Evolutionary conservation across 139 green algal genomes (phyloP), one percentile per base, ranked within the genome.

Genomic region (Chlorella vulgaris): DNA sequence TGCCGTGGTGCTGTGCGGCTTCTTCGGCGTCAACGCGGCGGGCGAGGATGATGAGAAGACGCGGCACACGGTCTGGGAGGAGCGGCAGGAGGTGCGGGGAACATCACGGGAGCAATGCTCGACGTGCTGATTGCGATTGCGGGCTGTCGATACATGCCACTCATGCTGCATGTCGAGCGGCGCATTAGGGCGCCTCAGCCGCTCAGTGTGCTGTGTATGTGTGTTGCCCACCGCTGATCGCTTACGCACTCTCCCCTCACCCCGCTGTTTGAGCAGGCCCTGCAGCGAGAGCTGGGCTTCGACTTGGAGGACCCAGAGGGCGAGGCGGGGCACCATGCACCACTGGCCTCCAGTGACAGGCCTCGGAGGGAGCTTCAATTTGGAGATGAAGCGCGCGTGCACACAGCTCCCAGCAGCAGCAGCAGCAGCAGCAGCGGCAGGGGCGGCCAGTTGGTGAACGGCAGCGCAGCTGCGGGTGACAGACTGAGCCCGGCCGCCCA

Each of bases 1-100:
- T 0, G 29, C 50, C 0, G 55, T 91, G 2, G 88, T 97, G 38
- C 84, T 97, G 28, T 60, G n/a, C 3, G 93, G 93, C 24, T 97
- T 97, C 74, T 85, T 97, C 31, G 88, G 77, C 7, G 80, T 94
- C 18, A 85, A 68, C 28, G 42, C 77, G 19, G 36, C 65, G 3
- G 76, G 55, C 26, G 76, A 74, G 62, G 76, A 74, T 7, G 76
- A 74, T 33, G 76, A 74, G 43, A 67, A 67, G 50, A 67, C 61
- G 76, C 40, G 76, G 31, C 76, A 74, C 4, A 33, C 31, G 21
- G 7, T 18, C 10, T 74, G 76, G 76, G 76, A 82, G 62, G 62
- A 74, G 62, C 62, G 62, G 13, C 61, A 67, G 47, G n/a, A 50
- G 62, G 73, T 79, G 71, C 26, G 43, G 42, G n/a, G 31, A 29